These are phyloP conservation scores for Chionographis japonica DNA, from an alignment of 106 monocot genomes.

Conservation along the genomic window DNA sequence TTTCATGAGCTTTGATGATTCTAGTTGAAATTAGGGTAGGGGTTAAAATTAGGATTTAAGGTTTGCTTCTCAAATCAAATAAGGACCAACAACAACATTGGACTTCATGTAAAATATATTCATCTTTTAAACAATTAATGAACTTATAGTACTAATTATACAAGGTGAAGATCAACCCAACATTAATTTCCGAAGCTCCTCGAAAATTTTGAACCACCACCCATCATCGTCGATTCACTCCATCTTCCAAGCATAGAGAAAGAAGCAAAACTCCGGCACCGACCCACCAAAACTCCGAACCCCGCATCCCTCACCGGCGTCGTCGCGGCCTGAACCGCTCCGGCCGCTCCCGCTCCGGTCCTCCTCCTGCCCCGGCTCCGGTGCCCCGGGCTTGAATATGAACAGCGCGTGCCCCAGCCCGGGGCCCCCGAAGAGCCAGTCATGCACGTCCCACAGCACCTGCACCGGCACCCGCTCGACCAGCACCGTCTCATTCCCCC, in stretches of 20 bases:
- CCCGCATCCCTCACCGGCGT: neutral
- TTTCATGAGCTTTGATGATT: too few species aligned
- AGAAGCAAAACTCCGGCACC: constrained; percentile 61
- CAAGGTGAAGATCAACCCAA: too few species aligned
- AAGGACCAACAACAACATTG: too few species aligned
- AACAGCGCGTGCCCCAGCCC: constrained; percentile 55
- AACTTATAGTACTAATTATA: too few species aligned
- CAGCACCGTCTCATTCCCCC: constrained; percentile 73
- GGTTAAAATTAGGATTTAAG: too few species aligned
- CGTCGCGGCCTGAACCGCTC: too few species aligned
- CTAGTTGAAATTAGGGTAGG: too few species aligned
- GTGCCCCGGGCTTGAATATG: constrained; percentile 56
- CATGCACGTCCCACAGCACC: constrained; percentile 92
- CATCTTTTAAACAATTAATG: too few species aligned
- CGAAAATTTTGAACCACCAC: too few species aligned
- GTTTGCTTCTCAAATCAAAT: too few species aligned
- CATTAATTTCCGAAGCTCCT: too few species aligned
- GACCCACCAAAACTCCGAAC: neutral
- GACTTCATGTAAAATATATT: too few species aligned
- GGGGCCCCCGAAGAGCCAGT: constrained; percentile 58
- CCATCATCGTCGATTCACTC: constrained; percentile 28
- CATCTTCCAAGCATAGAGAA: constrained; percentile 68
- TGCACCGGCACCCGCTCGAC: constrained; percentile 67
- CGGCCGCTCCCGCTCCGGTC: neutral
- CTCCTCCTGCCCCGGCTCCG: constrained; percentile 1